Evolutionary conservation across 352 stramenopile genomes (phyloP), one percentile per base, ranked within the genome.

Genomic region (Phytophthora chlamydospora): DNA sequence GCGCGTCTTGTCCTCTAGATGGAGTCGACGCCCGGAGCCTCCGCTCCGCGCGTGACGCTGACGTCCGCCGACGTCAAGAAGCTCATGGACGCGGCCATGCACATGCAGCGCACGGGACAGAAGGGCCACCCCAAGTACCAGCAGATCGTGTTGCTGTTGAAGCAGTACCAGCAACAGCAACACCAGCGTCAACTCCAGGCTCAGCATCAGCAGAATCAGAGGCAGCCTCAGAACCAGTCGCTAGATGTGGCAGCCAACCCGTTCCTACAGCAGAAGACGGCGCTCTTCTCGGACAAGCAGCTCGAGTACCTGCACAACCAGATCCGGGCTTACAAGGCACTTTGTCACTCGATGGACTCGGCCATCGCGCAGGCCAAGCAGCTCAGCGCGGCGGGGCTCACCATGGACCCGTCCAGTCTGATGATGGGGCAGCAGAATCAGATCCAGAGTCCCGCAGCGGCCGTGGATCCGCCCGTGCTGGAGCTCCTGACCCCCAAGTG

Each of bases 301-400:
- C 75, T 95, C 17, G 83, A 91, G 58, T 83, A 92, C 29, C 59
- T 95, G 42, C 86, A 95, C 68, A 85, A 90, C 58, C 86, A 95
- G 72, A 95, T 95, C 58, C 83, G 83, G 7, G 78, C 83, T 14
- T 95, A 89, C 70, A 95, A 93, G 62, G 66, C 83, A 33, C 71
- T 95, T 19, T 93, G 84, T 39, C 84, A 91, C 64, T 89, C 78
- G 6, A 95, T 95, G 86, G 84, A 95, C 57, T 71, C 89, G 35
- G 66, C 80, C 5, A 59, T 90, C 19, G 39, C 66, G 0, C 58
- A 70, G 11, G 67, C 57, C 43, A 74, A 77, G 38, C 68, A 71
- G 27, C 49, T 66, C 17, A 32, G 16, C 29, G 43, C 33, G 1
- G 38, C 51, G 3, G 55, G 17, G 9, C 45, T 55, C n/a, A 39